Conservation (phyloP, 305 asterid species). For the Fraxinus platypoda region DNA sequence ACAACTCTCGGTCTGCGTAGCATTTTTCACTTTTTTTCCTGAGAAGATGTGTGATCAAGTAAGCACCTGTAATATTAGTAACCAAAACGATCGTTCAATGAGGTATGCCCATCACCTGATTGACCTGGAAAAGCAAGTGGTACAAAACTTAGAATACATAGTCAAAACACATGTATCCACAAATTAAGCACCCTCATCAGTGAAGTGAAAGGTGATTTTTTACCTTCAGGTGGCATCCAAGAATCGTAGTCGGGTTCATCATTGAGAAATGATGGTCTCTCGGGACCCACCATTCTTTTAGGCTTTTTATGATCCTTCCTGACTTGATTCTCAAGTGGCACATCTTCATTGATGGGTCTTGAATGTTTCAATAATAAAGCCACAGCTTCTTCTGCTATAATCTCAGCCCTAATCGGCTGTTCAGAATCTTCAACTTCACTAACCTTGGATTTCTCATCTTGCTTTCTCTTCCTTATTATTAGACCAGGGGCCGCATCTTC, state of each 20-base stretch:
- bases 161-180: not conserved
- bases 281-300: constrained; percentile 74
- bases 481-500: constrained; percentile 98
- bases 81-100: constrained; percentile 86
- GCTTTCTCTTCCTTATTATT: constrained; percentile 85
- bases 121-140: constrained; percentile 55
- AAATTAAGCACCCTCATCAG: not conserved
- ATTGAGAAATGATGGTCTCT: constrained; percentile 58
- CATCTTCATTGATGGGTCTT: constrained; percentile 28
- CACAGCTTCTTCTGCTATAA: constrained; percentile 79
- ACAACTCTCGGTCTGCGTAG: not conserved
- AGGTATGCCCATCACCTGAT: constrained; percentile 96
- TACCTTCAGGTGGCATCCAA: constrained; percentile 99
- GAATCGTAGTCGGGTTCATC: constrained; percentile 47
- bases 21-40: not conserved
- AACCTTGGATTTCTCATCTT: constrained; percentile 39
- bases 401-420: constrained; percentile 38
- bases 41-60: not conserved
- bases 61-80: constrained; percentile 37
- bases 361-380: constrained; percentile 85
- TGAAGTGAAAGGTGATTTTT: not conserved
- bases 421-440: constrained; percentile 45
- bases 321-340: constrained; percentile 28
- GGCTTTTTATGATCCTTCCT: constrained; percentile 53
- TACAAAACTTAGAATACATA: not conserved